Evolutionary conservation across 805 yeast genomes (phyloP), one percentile per base, ranked within the genome.

Genomic region (Candida wancherniae): DNA sequence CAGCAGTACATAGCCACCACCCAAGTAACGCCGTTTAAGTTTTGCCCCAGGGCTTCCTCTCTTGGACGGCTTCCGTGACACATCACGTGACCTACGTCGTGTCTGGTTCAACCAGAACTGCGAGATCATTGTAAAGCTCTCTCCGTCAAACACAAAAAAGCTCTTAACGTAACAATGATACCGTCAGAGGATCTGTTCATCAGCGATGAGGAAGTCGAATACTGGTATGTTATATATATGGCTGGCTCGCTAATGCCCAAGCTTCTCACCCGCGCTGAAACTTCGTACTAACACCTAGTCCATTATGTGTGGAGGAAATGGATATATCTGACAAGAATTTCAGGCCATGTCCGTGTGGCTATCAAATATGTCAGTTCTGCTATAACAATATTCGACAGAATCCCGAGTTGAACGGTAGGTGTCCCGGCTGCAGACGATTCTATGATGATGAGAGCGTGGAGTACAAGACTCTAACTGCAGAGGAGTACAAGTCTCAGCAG

Each of bases 321-420:
- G 99, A 92, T 59, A 78, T 90, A 28, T 83, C 95, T 11, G 98
- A 92, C 61, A 86, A 84, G 53, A 85, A 87, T 63, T 92, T 92
- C 70, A 86, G 83, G 58, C 99, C 99, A n/a, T 92, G 99, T 67
- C 97, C 97, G 1, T 92, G 99, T 65, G 99, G 99, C 12, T 92
- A 92, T 53, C 97, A 94, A 57, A 84, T 92, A 36, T 92, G 99
- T 58, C 97, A 90, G 69, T 92, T 92, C 55, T 92, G 99, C 59
- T 92, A 90, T 69, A 92, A 92, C 63, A 90, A 88, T 57, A 92
- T 92, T 50, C 75, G 96, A 43, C 92, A 86, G 44, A 90, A 90
- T 48, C 97, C 97, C 2, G 96, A 92, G 55, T 66, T 90, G 41
- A 88, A 88, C 55, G 97, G 97, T 3, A 76, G 86, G 45, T 92